Base-by-base conservation (phyloP, 345 rosid genomes). In the Leavenworthia alabamica region DNA sequence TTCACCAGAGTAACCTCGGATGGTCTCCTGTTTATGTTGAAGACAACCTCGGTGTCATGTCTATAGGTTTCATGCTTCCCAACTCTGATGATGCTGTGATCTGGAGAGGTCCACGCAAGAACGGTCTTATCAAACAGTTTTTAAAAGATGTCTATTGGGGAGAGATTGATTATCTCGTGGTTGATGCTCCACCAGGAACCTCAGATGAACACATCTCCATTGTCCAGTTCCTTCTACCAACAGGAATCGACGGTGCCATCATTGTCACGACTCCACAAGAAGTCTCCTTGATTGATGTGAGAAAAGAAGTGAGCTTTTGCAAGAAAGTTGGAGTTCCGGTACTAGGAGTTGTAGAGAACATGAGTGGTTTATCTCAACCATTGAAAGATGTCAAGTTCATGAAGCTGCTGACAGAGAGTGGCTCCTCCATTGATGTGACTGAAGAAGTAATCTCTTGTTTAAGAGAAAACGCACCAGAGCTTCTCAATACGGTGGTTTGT, bases 41-140 rank as follows among this genome's bases (percentile, higher is more conserved):
- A 72, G 88, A 96, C 40, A 92, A 86, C 73, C 97, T 92, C 13
- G 97, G 97, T 62, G 98, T 92, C 39, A 92, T 92, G 98, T 89
- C 97, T 1, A 83, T 92, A 8, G 99, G 99, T 23, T 86, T 92
- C 78, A 86, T 92, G 99, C 96, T 89, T 20, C 97, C 99, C 0
- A 62, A 83, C 74, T 81, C 96, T 26, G 97, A 92, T 48, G 97
- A 92, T 44, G 96, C 99, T 49, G 96, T 89, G 69, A 87, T 92
- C 70, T 92, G 97, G 99, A 81, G 96, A 72, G 99, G 99, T 0
- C 97, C 96, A 1, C 89, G 97, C 44, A 92, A 89, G 81, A 92
- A 85, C 47, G 86, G 94, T 16, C 85, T 89, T 33, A 92, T 89
- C 81, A 92, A 89, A 70, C 95, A 89, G 67, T 92, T 92, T 62